Conservation (phyloP, 345 rosid genomes). For the Pseudoturritis turrita region DNA sequence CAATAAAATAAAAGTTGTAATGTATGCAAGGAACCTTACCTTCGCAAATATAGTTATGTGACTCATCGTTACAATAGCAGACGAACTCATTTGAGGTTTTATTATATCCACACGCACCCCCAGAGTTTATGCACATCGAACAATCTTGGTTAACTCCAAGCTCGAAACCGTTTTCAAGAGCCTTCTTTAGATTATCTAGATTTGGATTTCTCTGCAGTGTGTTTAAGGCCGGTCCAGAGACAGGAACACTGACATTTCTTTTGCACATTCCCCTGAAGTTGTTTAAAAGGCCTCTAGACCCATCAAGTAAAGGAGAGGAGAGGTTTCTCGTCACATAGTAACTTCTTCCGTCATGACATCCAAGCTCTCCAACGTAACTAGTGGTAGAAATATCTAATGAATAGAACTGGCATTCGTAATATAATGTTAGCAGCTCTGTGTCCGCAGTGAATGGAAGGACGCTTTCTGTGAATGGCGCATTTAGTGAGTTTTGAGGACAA, state of each 20-base stretch:
- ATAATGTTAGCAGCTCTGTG: constrained; percentile 18
- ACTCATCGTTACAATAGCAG: constrained; percentile 20
- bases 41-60: no score
- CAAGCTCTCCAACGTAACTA: background rate
- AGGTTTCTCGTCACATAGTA: constrained; percentile 7
- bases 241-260: constrained; percentile 10
- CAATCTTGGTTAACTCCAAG: constrained; percentile 3
- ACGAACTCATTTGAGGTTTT: background rate
- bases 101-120: constrained; percentile 37
- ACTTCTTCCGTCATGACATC: background rate
- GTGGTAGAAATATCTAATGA: background rate
- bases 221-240: background rate
- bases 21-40: no score
- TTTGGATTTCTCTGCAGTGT: rapidly evolving
- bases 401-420: constrained; percentile 21
- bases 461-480: background rate
- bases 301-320: background rate
- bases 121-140: background rate
- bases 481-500: constrained; percentile 6
- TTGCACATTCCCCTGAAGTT: background rate
- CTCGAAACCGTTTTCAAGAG: constrained; percentile 29
- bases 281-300: no score
- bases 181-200: background rate
- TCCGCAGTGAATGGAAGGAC: background rate
- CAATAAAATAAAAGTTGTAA: no score